phyloP scores from a whole-genome alignment of 2,329 filamentous ascomycete species.

The Scedosporium aurantiacum region DNA sequence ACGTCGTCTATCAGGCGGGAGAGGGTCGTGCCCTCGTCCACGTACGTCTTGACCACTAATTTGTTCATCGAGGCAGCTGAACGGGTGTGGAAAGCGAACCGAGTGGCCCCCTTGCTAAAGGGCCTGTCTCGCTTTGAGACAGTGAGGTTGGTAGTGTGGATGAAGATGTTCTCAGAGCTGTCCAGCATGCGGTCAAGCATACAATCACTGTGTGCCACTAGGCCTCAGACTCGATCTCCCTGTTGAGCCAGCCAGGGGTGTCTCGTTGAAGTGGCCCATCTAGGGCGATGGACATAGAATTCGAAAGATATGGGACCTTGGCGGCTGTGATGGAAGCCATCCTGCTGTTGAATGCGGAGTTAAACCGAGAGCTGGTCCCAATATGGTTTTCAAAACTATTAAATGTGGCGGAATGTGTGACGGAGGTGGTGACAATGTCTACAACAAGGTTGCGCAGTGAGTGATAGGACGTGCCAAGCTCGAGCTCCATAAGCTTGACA shows the following conservation, averaged over 20 bases:
- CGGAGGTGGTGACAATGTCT: conserved; percentile 18
- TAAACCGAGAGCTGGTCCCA: neutral
- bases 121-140: conserved; percentile 19
- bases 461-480: conserved; percentile 16
- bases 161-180: conserved; percentile 21
- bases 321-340: neutral
- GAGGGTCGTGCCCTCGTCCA: conserved; percentile 14
- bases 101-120: conserved; percentile 22
- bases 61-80: conserved; percentile 15
- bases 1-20: conserved; percentile 25
- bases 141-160: conserved; percentile 21
- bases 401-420: conserved; percentile 19
- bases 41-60: conserved; percentile 26
- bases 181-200: conserved; percentile 25
- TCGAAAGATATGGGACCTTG: neutral
- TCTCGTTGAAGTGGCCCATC: conserved; percentile 18
- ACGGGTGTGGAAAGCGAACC: conserved; percentile 23
- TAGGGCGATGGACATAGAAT: conserved; percentile 6
- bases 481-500: conserved; percentile 16
- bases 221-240: conserved; percentile 16
- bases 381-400: neutral
- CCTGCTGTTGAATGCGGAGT: neutral
- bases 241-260: conserved; percentile 16
- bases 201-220: conserved; percentile 16
- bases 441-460: conserved; percentile 18